Conservation (phyloP, 108 stramenopile genomes). For the Ochromonas danica region DNA sequence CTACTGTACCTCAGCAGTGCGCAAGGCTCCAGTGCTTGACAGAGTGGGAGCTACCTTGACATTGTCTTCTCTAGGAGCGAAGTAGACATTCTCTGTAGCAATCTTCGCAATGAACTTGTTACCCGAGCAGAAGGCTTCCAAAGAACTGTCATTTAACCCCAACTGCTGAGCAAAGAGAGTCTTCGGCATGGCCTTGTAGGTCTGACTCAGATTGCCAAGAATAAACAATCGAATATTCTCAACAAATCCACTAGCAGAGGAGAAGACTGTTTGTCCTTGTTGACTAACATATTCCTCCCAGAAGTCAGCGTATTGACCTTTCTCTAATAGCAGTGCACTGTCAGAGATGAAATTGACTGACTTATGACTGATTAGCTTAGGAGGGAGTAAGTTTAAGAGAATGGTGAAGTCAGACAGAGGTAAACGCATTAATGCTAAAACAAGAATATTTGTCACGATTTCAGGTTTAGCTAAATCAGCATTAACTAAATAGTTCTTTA, state of each 20-base stretch:
- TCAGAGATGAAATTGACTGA: background rate
- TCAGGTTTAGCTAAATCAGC: background rate
- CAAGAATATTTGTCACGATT: background rate
- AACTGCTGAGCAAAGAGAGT: background rate
- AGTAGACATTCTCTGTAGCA: background rate
- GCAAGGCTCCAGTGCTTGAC: no score
- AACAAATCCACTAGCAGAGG: background rate
- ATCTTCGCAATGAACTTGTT: background rate
- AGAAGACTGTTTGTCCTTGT: background rate
- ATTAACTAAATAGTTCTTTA: background rate
- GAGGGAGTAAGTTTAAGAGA: background rate
- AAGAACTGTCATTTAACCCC: background rate
- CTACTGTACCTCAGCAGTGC: no score
- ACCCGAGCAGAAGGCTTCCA: background rate
- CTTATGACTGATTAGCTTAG: background rate
- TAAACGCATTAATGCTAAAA: background rate
- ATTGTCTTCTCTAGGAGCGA: background rate
- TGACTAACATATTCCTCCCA: background rate
- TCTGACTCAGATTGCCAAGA: background rate
- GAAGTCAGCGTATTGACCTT: background rate
- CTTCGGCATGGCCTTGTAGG: background rate
- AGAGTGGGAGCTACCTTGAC: no score
- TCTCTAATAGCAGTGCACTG: background rate
- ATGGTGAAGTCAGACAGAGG: background rate
- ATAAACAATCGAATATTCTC: background rate